Evolutionary conservation across 2,329 filamentous ascomycete species (phyloP), one percentile per base, ranked within the genome.

Genomic region (Nigrospora sphaerica): DNA sequence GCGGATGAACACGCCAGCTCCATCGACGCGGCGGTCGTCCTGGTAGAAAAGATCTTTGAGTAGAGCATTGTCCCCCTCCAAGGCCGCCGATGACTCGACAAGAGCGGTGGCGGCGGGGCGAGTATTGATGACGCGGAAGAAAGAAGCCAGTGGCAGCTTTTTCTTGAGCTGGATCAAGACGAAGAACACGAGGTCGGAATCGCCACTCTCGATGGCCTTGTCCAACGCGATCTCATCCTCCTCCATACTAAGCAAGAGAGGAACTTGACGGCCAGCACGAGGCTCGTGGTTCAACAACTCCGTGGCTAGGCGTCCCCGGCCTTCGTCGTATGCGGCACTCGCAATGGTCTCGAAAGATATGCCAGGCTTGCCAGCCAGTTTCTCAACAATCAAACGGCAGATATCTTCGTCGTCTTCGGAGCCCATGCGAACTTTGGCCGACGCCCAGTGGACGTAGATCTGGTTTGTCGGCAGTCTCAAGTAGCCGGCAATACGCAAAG

Each of bases 21-120:
- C 90, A 53, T 97, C 93, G 6, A 90, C 72, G 4, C 91, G 81
- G 6, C 92, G 82, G 62, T 98, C 93, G 58, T 97, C 93, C 68
- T 97, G 93, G 63, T 98, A 98, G 69, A 93, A 98, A 4, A 98
- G 73, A 61, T 97, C 93, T 60, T 97, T 98, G 23, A 98, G 79
- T 18, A 98, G 67, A 1, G 80, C 77, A 57, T 95, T 90, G 57
- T 95, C 86, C 17, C 68, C 71, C 43, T 88, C 81, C 43, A 78
- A 74, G 39, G 69, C 62, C 0, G 93, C 92, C 0, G 85, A 85
- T 2, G 89, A 80, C 65, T 98, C 93, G 19, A 98, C 88, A 12
- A 98, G 78, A 0, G 93, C 88, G 2, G 88, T 90, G 4, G 93
- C 93, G 23, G 88, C 78, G 0, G 92, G 90, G 1, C 91, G 82